A percentile compares a stretch with the other conserved stretches of the same genome.
Evolutionary conservation across 1,139 yeast genomes (phyloP).

Genomic region (Taphrina flavorubra): DNA sequence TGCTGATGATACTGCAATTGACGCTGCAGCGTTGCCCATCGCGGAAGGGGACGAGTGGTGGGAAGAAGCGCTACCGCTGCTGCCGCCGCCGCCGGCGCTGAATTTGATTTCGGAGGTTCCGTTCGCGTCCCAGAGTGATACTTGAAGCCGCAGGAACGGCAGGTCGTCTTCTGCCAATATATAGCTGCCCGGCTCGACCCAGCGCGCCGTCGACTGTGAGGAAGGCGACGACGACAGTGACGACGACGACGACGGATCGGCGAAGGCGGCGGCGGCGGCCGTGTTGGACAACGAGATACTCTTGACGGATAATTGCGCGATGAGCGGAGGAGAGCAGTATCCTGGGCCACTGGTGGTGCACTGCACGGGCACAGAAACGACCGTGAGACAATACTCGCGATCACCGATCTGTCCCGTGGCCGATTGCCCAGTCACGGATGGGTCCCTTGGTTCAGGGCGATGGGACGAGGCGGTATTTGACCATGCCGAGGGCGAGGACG

Average conservation of each 20-base stretch:
- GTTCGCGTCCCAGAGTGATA: constrained; percentile 24
- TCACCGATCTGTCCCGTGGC: neutral
- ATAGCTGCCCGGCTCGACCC: constrained; percentile 2
- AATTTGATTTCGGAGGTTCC: neutral
- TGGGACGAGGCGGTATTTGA: constrained; percentile 11
- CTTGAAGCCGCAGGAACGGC: constrained; percentile 23
- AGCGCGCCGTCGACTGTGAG: neutral
- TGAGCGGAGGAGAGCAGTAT: constrained; percentile 20
- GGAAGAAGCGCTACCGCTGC: too few species aligned
- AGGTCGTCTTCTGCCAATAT: constrained; percentile 18
- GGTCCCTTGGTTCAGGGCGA: neutral
- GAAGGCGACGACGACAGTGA: too few species aligned
- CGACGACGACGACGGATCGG: too few species aligned
- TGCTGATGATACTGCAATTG: too few species aligned
- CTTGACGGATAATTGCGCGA: constrained; percentile 19
- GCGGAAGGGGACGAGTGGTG: too few species aligned
- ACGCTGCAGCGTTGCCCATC: too few species aligned
- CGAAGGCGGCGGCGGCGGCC: neutral
- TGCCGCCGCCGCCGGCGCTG: neutral
- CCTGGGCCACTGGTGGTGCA: constrained; percentile 31
- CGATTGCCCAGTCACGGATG: neutral
- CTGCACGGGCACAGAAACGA: constrained; percentile 17
- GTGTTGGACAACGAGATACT: neutral
- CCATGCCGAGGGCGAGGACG: constrained; percentile 16
- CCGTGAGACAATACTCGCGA: constrained; percentile 14